A percentile compares a stretch with the other conserved stretches of the same genome.
Conservation (phyloP, 495 filamentous ascomycete genomes). For the Neurospora pannonica region DNA sequence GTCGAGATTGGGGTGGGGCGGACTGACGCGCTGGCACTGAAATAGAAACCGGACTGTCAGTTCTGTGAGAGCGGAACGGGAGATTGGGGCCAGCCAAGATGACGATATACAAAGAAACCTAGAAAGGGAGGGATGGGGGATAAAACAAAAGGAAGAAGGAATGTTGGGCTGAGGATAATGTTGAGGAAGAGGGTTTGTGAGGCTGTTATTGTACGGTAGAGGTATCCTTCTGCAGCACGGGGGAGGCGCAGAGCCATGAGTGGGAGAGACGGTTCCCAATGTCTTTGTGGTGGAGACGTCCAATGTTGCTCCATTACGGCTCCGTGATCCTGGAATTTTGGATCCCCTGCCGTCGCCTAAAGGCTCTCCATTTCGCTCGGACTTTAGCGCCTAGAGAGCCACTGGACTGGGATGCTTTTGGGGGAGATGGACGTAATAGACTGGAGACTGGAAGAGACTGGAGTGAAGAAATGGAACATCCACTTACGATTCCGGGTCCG, state of each 20-base stretch:
- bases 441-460: not conserved
- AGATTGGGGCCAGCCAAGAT: not conserved
- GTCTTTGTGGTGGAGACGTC: not conserved
- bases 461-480: not conserved
- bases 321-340: not conserved
- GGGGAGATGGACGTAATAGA: not conserved
- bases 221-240: not conserved
- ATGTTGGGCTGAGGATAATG: not conserved
- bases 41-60: constrained; percentile 1
- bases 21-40: constrained; percentile 10
- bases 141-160: constrained; percentile 2
- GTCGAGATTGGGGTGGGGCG: constrained; percentile 50
- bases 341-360: not conserved
- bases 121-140: not conserved
- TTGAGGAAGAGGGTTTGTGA: not conserved
- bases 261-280: not conserved
- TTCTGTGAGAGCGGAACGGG: not conserved
- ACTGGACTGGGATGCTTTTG: not conserved
- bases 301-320: not conserved
- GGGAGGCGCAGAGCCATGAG: not conserved
- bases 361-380: not conserved
- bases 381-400: not conserved
- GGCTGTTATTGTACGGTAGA: not conserved
- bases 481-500: constrained; percentile 16
- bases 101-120: not conserved